Base-by-base conservation (phyloP, 1,284 basidiomycete species). In the Jaminaea rosea region DNA sequence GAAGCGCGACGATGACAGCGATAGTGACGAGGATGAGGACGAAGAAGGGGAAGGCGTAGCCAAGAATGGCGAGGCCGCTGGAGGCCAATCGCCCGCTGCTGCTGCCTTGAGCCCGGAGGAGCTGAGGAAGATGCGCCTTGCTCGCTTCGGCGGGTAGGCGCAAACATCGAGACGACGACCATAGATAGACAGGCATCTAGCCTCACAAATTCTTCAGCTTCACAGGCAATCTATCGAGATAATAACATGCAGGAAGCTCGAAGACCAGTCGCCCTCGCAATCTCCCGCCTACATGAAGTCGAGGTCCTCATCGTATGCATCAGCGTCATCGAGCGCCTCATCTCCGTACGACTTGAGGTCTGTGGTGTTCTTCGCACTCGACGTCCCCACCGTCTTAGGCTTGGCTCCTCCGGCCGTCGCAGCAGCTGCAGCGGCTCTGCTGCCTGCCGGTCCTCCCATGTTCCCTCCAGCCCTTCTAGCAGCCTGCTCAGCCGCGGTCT, bases 281-380 rank as follows among this genome's bases (percentile, higher is more conserved):
- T n/a, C n/a, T n/a, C n/a, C 4, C 34, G 4, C 21, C 34, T 36
- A 72, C 69, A 72, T 72, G 44, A 72, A 72, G 55, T 72, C 69
- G 9, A 71, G 54, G 47, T 72, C 69, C n/a, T n/a, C n/a, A n/a
- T n/a, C n/a, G n/a, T n/a, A n/a, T n/a, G n/a, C n/a, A 50, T 72
- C 55, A 19, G 48, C 53, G 21, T 56, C 69, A 36, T 71, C 69
- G 32, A 72, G 59, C 23, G 68, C 69, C 41, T 72, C 69, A 45
- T 68, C 62, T 32, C 69, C 69, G 46, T 72, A 36, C 4, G 34
- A 15, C 21, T 21, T 21, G n/a, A 36, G 21, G 34, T 36, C 34
- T 6, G n/a, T n/a, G n/a, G 34, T 36, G 34, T 36, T 36, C 34
- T 36, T 36, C 3, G 34, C 34, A 36, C 34, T 36, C 6, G 34